Percentiles rank a stretch among this genome's conserved stretches.
phyloP scores from a whole-genome alignment of 2,329 filamentous ascomycete genomes.

The Bipolaris gigantea region DNA sequence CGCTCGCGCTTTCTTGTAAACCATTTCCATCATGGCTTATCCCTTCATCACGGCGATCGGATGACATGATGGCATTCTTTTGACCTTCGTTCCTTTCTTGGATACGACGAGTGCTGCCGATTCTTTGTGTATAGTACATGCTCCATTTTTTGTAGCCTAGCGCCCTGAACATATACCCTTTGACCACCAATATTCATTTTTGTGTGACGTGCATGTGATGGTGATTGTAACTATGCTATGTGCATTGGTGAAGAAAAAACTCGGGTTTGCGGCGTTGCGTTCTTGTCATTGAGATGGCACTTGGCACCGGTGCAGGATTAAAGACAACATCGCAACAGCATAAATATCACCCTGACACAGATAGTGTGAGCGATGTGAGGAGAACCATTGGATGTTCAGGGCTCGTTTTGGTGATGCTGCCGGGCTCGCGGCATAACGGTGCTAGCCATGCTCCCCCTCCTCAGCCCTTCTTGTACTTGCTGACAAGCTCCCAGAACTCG shows the following conservation, averaged over 20 bases:
- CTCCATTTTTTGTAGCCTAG: constrained; percentile 17
- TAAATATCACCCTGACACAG: too few relatives aligned
- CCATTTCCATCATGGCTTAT: not conserved
- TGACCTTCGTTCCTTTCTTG: constrained; percentile 12
- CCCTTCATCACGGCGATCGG: not conserved
- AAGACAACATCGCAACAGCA: too few relatives aligned
- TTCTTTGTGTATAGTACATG: constrained; percentile 24
- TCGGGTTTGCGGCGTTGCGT: not conserved
- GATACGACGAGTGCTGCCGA: constrained; percentile 15
- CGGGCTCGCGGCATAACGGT: too few relatives aligned
- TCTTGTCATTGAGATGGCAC: too few relatives aligned
- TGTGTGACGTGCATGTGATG: not conserved
- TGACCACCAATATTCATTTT: not conserved
- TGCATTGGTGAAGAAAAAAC: not conserved
- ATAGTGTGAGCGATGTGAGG: too few relatives aligned
- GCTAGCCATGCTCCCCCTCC: too few relatives aligned
- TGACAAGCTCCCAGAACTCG: too few relatives aligned
- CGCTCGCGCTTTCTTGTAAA: constrained; percentile 29
- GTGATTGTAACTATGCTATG: not conserved
- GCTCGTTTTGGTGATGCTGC: too few relatives aligned
- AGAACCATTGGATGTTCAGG: too few relatives aligned
- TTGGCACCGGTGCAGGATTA: too few relatives aligned
- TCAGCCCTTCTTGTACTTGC: too few relatives aligned
- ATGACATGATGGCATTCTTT: constrained; percentile 1
- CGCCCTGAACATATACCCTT: constrained; percentile 2